Base-by-base conservation (phyloP, 495 filamentous ascomycete species). In the Choiromyces venosus region DNA sequence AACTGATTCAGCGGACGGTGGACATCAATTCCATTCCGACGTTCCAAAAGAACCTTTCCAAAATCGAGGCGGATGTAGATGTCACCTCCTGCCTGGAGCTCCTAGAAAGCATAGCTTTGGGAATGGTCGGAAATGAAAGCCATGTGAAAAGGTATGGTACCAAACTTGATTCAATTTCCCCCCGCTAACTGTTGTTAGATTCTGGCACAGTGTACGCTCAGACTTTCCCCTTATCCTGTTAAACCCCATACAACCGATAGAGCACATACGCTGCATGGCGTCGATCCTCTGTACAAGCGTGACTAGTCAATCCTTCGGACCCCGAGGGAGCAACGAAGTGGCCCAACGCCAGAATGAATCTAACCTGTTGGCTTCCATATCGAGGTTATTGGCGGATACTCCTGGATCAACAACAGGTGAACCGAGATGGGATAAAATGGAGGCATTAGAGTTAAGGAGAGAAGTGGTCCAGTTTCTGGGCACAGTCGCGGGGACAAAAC, bases 201-300 rank as follows among this genome's bases (percentile, higher is more conserved):
- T 92, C 77, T 93, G 91, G 91, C 83, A 83, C 66, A 76, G 82
- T 37, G 86, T 91, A 64, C 85, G 88, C 21, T 86, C 86, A 68
- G 87, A 89, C 33, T 91, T 91, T 80, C 84, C 89, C 25, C 78
- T 91, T 25, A 85, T 91, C 80, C 87, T 91, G 83, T 82, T 92
- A 33, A 87, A 87, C 69, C 82, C 83, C 44, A 83, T 84, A 40
- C 88, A 89, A 65, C 76, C 86, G 1, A 80, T 90, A n/a, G 73
- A 82, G 2, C 86, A 91, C 61, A 87, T 92, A 66, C 83, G 84
- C n/a, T 80, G 87, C 10, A 87, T 86, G 70, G 78, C 91, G 29
- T 84, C 84, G 21, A 82, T 92, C 1, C 82, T 93, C 3, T 83
- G 83, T 38, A 90, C 88, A 0, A 90, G 89, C 67, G 84, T 89